Base-by-base conservation (phyloP, 176 grass and related monocot species). In the Eragrostis curvula region DNA sequence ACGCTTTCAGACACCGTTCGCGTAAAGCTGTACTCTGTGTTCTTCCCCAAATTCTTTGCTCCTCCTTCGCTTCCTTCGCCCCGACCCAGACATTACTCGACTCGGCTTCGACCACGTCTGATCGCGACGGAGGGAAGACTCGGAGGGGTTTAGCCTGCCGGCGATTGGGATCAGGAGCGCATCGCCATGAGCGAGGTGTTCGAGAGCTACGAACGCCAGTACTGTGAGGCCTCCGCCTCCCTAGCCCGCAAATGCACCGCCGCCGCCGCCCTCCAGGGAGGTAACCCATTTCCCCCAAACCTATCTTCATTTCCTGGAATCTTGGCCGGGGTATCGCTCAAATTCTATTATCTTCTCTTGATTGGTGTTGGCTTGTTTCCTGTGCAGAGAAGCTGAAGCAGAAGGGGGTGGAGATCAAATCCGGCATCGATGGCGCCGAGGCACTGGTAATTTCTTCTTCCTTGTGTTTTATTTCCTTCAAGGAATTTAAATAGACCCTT, bases 171-270 rank as follows among this genome's bases (percentile, higher is more conserved):
- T 88, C 56, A 39, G 46, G 57, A 16, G 73, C 67, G 30, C 46
- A 68, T 49, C 68, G 66, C 70, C 84, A 98, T 91, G 92, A 87
- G 90, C 69, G 86, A 98, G 79, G 92, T 91, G 21, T 95, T 98
- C 66, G 84, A 87, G 39, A 86, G 90, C 32, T 97, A 94, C 53
- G 92, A 94, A 80, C 92, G 88, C 68, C 92, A 97, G 56, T 93
- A 92, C 61, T 94, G 92, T 66, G 88, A 98, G 90, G 80, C 92
- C 71, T 95, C 92, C 28, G 86, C 92, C 20, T 93, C 92, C 65
- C 90, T 93, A 62, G 73, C 89, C 72, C 85, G 88, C 52, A 92
- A 83, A 85, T 97, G 92, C 86, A 87, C 85, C 43, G 85, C 88
- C 17, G 92, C 88, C 45, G 83, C 88, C 3, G 64, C 82, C 66